Evolutionary conservation across 345 rosid genomes (phyloP).

Genomic region (Syzygium jambos): DNA sequence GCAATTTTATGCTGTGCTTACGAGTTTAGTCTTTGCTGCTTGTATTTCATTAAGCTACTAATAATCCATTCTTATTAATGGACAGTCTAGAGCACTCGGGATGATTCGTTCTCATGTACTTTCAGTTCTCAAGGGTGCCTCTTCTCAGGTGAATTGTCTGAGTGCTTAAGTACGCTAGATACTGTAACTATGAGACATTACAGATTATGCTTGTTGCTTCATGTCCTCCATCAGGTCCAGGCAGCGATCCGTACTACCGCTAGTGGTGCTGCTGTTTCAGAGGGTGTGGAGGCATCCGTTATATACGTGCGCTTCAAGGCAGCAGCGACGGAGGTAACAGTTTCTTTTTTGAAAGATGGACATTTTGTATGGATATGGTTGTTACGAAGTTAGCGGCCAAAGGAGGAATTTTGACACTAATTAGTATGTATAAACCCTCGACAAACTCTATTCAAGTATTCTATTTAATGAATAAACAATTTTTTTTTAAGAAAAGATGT

Average conservation of each 20-base stretch:
- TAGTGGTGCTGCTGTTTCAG: conserved; percentile 64
- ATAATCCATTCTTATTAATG: not conserved
- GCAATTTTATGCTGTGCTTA: not conserved
- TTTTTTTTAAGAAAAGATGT: not conserved
- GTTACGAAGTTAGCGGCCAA: not conserved
- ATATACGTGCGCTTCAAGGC: conserved; percentile 97
- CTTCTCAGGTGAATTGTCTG: conserved; percentile 57
- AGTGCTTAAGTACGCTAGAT: not conserved
- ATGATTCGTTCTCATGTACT: conserved; percentile 87
- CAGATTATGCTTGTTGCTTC: not conserved
- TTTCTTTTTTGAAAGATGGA: not conserved
- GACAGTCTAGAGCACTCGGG: conserved; percentile 94
- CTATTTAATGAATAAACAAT: not conserved
- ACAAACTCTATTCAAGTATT: not conserved
- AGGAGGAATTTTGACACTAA: not conserved
- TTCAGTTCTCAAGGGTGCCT: conserved; percentile 77
- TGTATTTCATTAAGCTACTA: not conserved
- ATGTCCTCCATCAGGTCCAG: conserved; percentile 51
- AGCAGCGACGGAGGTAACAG: conserved; percentile 81
- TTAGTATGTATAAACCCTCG: not conserved
- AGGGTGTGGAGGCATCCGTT: conserved; percentile 94
- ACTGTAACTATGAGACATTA: not conserved
- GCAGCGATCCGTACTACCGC: conserved; percentile 69
- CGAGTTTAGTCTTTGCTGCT: not conserved
- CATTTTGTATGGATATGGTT: not conserved